These are phyloP conservation scores for Cyberlindnera xishuangbannaensis DNA, from an alignment of 805 yeast species.

Conservation along the genomic window DNA sequence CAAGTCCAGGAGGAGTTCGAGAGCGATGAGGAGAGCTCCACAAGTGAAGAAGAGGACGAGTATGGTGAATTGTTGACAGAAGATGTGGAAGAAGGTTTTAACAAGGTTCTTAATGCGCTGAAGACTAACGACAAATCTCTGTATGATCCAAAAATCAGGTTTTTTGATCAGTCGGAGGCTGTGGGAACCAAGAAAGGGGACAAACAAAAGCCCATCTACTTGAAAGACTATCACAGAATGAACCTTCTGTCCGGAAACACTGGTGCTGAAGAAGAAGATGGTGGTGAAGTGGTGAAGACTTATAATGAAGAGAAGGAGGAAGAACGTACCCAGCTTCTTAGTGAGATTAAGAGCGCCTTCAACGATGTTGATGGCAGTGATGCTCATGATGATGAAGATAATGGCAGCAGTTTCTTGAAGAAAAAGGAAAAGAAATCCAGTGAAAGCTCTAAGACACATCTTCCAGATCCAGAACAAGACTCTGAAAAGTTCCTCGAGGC, in stretches of 20 bases:
- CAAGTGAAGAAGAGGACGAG: slow-evolving; percentile 73
- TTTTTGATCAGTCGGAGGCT: slow-evolving; percentile 58
- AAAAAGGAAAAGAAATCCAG: slow-evolving; percentile 40
- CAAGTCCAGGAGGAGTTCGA: slow-evolving; percentile 28
- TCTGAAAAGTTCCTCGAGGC: slow-evolving; percentile 67
- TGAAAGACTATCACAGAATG: slow-evolving; percentile 90
- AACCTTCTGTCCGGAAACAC: slow-evolving; percentile 65
- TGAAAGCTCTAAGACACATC: slow-evolving; percentile 20
- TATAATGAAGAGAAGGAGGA: slow-evolving; percentile 71
- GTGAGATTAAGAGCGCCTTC: slow-evolving; percentile 71
- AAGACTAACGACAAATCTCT: slow-evolving; percentile 60
- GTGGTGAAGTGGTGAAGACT: slow-evolving; percentile 52
- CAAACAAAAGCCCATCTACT: slow-evolving; percentile 69
- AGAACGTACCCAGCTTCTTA: slow-evolving; percentile 65
- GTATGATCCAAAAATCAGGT: slow-evolving; percentile 61
- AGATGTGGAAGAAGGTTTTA: slow-evolving; percentile 76
- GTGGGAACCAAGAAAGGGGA: slow-evolving; percentile 26
- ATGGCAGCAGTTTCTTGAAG: too few relatives aligned
- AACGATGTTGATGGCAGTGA: slow-evolving; percentile 37
- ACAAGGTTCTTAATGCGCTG: slow-evolving; percentile 64
- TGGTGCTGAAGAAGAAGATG: slow-evolving; percentile 38
- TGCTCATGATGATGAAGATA: slow-evolving; percentile 36
- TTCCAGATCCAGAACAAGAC: slow-evolving; percentile 65
- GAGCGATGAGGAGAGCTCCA: slow-evolving; percentile 32
- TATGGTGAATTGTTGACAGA: slow-evolving; percentile 83